Base-by-base conservation (phyloP, 2,329 filamentous ascomycete species). In the Diaporthe sp. region DNA sequence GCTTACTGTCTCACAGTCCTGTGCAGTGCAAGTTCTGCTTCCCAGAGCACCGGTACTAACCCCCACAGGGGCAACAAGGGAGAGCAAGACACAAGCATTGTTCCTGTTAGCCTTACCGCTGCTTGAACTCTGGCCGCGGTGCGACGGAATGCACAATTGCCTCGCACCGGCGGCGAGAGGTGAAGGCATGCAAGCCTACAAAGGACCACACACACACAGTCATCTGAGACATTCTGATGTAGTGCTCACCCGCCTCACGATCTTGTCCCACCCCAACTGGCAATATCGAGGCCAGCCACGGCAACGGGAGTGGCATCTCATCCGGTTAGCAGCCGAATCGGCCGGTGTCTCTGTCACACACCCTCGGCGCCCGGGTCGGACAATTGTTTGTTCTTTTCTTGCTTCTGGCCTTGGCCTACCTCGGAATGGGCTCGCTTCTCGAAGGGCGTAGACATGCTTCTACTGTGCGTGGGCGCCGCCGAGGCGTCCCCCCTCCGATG, bases 61-160 rank as follows among this genome's bases (percentile, higher is more conserved):
- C 34, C 65, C 47, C 31, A 53, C 47, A 68, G 47, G 47, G 31
- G 65, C 65, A 65, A 20, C 65, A 42, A 68, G 47, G 47, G 65
- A 53, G 65, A 68, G n/a, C 22, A 37, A 68, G 47, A 55, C 34
- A 25, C 22, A 25, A 28, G 31, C 39, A 53, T 22, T 25, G 65
- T 20, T 37, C n/a, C 58, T 51, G 58, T 73, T 71, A 71, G 63
- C 42, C 63, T 74, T 61, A 71, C 73, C 63, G 73, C 63, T 71
- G 55, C 28, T 44, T 61, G 72, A 44, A 44, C 28, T 61, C 3
- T 60, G 63, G 31, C 49, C 31, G 15, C 37, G 51, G 57, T 22
- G 34, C 53, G 17, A 63, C 31, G 44, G 44, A 49, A 31, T 5
- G 4, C 39, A 55, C 22, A 51, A n/a, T 55, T 13, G 10, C 17